Base-by-base conservation (phyloP, 2,329 filamentous ascomycete species). In the Sclerotinia glacialis region DNA sequence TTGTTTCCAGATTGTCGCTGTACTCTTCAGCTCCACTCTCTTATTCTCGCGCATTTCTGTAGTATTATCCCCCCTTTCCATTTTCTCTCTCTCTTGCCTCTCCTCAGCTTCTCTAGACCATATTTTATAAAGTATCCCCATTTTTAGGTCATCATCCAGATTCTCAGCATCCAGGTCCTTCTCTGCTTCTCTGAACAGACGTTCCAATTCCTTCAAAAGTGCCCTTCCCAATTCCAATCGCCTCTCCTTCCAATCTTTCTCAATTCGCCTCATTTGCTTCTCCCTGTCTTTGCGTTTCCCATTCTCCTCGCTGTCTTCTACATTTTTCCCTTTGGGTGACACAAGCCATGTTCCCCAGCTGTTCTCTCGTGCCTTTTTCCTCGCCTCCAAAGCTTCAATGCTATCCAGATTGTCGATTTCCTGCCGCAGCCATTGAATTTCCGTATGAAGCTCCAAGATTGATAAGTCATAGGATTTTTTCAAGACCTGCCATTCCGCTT, bases 161-260 rank as follows among this genome's bases (percentile, higher is more conserved):
- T 72, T 28, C 34, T 64, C 70, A 55, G 55, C 26, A 44, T 71
- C 63, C 2, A 71, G 40, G 21, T 67, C 59, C 40, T 66, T 58
- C 21, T 68, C 26, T 5, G 47, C 61, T 6, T 54, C 34, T 53
- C 40, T 65, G 28, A 71, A 42, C 16, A 59, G 28, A 9, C 6
- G 50, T 64, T 69, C 62, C 42, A 56, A 16, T 44, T 64, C 59
- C 44, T 46, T 70, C 66, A 78, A 69, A 1, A 73, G 64, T 34
- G 59, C 37, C 42, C 69, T 66, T 63, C 71, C 71, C 37, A 37
- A 21, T 23, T 64, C 65, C 40, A 78, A 44, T 59, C 68, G 65
- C 46, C 72, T 68, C 70, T 77, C 74, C 68, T 78, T 79, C 67
- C 77, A 70, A 63, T 76, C 71, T 65, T 73, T 77, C 65, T 74